Conservation (phyloP, 352 stramenopile species). For the Pythium rishiriense region DNA sequence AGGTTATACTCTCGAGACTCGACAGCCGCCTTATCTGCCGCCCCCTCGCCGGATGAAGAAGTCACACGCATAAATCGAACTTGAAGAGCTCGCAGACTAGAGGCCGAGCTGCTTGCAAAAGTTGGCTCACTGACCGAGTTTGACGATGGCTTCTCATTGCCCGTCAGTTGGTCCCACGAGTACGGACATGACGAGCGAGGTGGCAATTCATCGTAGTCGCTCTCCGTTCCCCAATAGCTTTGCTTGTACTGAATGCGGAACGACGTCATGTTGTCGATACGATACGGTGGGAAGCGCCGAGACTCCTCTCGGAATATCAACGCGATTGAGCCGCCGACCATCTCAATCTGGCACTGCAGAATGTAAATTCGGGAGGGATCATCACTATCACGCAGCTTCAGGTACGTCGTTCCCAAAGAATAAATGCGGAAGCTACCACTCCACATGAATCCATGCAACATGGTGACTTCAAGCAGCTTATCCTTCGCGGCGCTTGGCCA, state of each 20-base stretch:
- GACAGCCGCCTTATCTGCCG: constrained; percentile 78
- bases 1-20: constrained; percentile 89
- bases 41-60: constrained; percentile 52
- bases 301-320: constrained; percentile 86
- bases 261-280: constrained; percentile 91
- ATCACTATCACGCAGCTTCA: constrained; percentile 79
- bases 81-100: constrained; percentile 66
- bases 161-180: constrained; percentile 84
- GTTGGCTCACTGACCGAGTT: constrained; percentile 63
- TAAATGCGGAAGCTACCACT: constrained; percentile 87
- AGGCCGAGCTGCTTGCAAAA: constrained; percentile 57
- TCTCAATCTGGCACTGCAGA: constrained; percentile 85
- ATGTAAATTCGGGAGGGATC: constrained; percentile 84
- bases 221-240: constrained; percentile 66
- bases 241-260: constrained; percentile 89
- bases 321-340: constrained; percentile 83
- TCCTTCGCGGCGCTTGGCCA: constrained; percentile 76
- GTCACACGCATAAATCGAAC: constrained; percentile 89
- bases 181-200: constrained; percentile 79
- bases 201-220: constrained; percentile 74
- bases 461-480: constrained; percentile 84
- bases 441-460: constrained; percentile 82
- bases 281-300: constrained; percentile 84
- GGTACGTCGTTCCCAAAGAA: constrained; percentile 82
- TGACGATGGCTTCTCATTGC: constrained; percentile 58